Evolutionary conservation across 371 early-diverging fungal species (phyloP).

Genomic region (Zychaea mexicana): DNA sequence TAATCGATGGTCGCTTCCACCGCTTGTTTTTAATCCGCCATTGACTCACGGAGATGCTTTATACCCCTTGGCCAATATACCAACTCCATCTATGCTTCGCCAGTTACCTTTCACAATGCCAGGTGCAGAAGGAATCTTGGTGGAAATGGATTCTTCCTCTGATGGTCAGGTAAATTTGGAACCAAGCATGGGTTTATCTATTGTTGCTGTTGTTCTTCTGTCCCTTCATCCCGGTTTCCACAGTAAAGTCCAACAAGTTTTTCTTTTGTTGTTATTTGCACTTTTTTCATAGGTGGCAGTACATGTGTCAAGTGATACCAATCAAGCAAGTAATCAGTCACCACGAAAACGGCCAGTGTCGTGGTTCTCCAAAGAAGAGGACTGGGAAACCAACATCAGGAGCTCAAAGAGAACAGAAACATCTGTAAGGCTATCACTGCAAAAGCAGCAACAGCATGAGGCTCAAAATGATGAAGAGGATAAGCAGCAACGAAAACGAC

Average conservation of each 20-base stretch:
- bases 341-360: conserved; percentile 19
- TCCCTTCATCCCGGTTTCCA: background rate
- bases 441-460: background rate
- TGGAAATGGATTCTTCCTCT: conserved; percentile 2
- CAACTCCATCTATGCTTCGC: conserved; percentile 13
- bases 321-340: background rate
- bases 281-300: background rate
- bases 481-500: background rate
- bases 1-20: conserved; percentile 3
- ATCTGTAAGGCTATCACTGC: background rate
- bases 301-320: background rate
- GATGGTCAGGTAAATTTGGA: conserved; percentile 1
- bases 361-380: conserved; percentile 13
- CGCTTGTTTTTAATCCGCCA: conserved; percentile 14
- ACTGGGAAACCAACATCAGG: conserved; percentile 10
- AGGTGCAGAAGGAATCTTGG: conserved; percentile 11
- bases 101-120: conserved; percentile 9
- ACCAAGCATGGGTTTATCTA: background rate
- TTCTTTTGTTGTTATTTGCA: background rate
- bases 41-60: conserved; percentile 2
- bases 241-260: background rate
- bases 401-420: conserved; percentile 12
- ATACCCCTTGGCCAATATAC: conserved; percentile 20
- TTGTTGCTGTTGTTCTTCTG: background rate
- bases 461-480: background rate